phyloP scores from a whole-genome alignment of 352 stramenopile genomes.

The Pythium dissotocum region DNA sequence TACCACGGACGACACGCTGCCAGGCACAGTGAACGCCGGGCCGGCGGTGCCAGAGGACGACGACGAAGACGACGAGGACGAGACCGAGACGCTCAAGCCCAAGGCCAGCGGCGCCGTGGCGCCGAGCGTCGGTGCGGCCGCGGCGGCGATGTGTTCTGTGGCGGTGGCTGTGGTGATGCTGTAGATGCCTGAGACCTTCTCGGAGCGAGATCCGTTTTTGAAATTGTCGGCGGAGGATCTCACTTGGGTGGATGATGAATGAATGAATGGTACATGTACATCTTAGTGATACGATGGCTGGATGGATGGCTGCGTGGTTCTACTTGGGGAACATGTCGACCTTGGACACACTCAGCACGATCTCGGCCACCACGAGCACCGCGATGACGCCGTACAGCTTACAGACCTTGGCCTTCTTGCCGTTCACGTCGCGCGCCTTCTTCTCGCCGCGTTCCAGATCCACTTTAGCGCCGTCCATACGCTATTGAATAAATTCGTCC shows the following conservation, averaged over 20 bases:
- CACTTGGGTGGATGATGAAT: neutral
- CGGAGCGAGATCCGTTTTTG: neutral
- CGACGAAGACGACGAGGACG: slow-evolving; percentile 57
- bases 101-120: slow-evolving; percentile 22
- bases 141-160: neutral
- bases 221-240: neutral
- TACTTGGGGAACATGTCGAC: slow-evolving; percentile 5
- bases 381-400: slow-evolving; percentile 76
- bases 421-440: slow-evolving; percentile 64
- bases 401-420: slow-evolving; percentile 76
- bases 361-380: slow-evolving; percentile 47
- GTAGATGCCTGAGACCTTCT: neutral
- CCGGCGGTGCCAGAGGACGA: slow-evolving; percentile 43
- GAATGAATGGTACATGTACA: neutral
- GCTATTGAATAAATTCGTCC: slow-evolving; percentile 24
- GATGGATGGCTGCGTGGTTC: neutral
- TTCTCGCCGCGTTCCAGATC: slow-evolving; percentile 65
- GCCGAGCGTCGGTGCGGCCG: slow-evolving; percentile 17
- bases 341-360: slow-evolving; percentile 12
- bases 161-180: slow-evolving; percentile 12
- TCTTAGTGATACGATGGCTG: neutral
- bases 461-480: slow-evolving; percentile 62
- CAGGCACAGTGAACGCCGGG: slow-evolving; percentile 31
- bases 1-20: neutral
- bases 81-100: slow-evolving; percentile 43